Base-by-base conservation (phyloP, 768 basidiomycete genomes). In the Chiua virens region DNA sequence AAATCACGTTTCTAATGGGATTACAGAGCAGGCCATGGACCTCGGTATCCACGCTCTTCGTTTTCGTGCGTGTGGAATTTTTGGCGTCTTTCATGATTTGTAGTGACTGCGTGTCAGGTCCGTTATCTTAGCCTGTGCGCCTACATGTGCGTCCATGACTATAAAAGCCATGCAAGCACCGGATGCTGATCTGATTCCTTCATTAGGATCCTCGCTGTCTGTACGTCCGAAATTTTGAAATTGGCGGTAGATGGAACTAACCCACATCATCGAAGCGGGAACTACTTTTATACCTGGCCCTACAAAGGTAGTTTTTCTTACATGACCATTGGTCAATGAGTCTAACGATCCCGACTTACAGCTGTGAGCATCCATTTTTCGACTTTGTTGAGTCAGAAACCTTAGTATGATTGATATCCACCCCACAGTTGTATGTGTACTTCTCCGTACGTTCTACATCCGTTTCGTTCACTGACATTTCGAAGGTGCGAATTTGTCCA, bases 11-110 rank as follows among this genome's bases (percentile, higher is more conserved):
- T 42, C 23, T 40, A 36, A 50, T 13, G 7, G 8, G 17, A 20
- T 38, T 14, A 17, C 15, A 54, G 53, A 40, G 18, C 28, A 45
- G 27, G 32, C 44, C 53, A 14, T 52, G 44, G 39, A 25, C 27
- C 2, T 5, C 13, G 8, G 45, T 46, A 22, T 46, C 53, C 13
- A 21, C 25, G 0, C 7, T 39, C 6, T 53, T 38, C 32, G 8
- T 53, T 35, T 11, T 47, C 13, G 50, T 53, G 25, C 30, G 45
- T 43, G 15, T 15, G 5, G 4, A 27, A 20, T 17, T 18, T 8
- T 10, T 10, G 2, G 8, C 3, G 13, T 11, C 10, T 30, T 30
- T 30, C 27, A 30, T 30, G 11, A 30, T 8, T 7, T 27, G 6
- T 13, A 30, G 30, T 30, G 13, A 30, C 30, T 30, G 7, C 30